Evolutionary conservation across 768 basidiomycete genomes (phyloP).

Genomic region (Leccinum broughii): DNA sequence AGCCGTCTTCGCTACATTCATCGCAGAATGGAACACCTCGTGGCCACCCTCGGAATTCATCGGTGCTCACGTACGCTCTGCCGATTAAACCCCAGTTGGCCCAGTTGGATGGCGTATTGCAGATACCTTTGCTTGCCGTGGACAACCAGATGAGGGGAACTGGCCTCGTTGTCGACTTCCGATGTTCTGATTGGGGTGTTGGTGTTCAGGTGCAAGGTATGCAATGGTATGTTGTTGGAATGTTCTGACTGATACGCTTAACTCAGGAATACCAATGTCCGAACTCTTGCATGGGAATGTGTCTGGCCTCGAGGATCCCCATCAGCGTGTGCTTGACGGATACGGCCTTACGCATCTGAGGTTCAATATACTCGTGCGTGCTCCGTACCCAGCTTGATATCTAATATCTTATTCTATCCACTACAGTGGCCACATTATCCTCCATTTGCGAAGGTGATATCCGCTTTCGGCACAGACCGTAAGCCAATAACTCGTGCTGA

Average conservation of each 20-base stretch:
- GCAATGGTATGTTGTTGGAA: neutral
- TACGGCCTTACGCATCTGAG: slow-evolving; percentile 16
- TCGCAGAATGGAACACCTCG: slow-evolving; percentile 4
- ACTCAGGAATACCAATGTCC: slow-evolving; percentile 27
- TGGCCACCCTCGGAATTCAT: neutral
- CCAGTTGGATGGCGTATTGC: slow-evolving; percentile 21
- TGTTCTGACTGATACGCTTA: neutral
- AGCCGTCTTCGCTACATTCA: neutral
- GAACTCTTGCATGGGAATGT: slow-evolving; percentile 25
- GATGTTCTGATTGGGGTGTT: slow-evolving; percentile 24
- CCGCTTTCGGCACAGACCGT: slow-evolving; percentile 20
- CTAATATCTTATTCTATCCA: neutral
- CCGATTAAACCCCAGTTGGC: slow-evolving; percentile 21
- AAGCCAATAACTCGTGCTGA: slow-evolving; percentile 23
- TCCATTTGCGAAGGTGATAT: slow-evolving; percentile 24
- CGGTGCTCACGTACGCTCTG: slow-evolving; percentile 20
- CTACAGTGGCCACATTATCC: slow-evolving; percentile 30
- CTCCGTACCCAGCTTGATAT: neutral
- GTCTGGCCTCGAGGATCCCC: slow-evolving; percentile 19
- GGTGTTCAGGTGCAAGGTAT: slow-evolving; percentile 24
- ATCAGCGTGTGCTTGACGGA: slow-evolving; percentile 25
- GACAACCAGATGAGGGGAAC: slow-evolving; percentile 24
- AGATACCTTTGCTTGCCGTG: slow-evolving; percentile 25
- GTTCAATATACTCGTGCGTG: slow-evolving; percentile 27
- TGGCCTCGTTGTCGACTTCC: slow-evolving; percentile 21